These are phyloP conservation scores for Oldenlandia corymbosa DNA, from an alignment of 257 asterid genomes.

Conservation along the genomic window DNA sequence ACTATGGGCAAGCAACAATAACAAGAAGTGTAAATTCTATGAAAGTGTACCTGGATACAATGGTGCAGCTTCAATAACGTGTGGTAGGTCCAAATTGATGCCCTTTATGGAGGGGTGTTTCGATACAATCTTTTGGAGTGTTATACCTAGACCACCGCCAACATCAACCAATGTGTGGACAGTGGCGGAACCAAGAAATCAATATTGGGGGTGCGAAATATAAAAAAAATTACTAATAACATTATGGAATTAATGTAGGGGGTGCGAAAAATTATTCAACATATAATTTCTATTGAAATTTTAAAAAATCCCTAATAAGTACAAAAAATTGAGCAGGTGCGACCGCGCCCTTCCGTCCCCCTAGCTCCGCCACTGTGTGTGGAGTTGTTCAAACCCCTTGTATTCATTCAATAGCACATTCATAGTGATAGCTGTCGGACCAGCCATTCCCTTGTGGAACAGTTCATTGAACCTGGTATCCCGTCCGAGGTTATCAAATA, in stretches of 20 bases:
- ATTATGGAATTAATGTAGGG: too few relatives aligned
- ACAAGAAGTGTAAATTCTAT: too few relatives aligned
- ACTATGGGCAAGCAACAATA: too few relatives aligned
- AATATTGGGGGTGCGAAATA: too few relatives aligned
- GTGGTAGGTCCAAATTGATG: conserved; percentile 11
- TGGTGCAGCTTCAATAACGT: conserved; percentile 11
- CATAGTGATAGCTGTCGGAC: conserved; percentile 7
- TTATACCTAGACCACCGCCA: conserved; percentile 15
- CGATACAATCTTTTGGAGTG: conserved; percentile 11
- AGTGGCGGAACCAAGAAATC: too few relatives aligned
- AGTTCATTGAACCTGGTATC: conserved; percentile 16
- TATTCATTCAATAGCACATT: conserved; percentile 8
- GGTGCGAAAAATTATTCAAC: too few relatives aligned
- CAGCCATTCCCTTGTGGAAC: conserved; percentile 16
- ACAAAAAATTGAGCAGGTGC: too few relatives aligned
- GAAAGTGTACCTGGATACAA: conserved; percentile 7
- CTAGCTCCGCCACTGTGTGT: too few relatives aligned
- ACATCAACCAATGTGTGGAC: conserved; percentile 15
- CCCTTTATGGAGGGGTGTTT: conserved; percentile 11
- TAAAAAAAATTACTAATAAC: too few relatives aligned
- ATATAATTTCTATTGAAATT: too few relatives aligned
- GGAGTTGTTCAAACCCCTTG: conserved; percentile 5
- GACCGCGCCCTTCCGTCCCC: too few relatives aligned
- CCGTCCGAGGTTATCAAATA: conserved; percentile 17
- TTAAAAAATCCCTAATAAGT: too few relatives aligned